Evolutionary conservation across 768 basidiomycete species (phyloP).

Genomic region (Rhodotorula babjevae): DNA sequence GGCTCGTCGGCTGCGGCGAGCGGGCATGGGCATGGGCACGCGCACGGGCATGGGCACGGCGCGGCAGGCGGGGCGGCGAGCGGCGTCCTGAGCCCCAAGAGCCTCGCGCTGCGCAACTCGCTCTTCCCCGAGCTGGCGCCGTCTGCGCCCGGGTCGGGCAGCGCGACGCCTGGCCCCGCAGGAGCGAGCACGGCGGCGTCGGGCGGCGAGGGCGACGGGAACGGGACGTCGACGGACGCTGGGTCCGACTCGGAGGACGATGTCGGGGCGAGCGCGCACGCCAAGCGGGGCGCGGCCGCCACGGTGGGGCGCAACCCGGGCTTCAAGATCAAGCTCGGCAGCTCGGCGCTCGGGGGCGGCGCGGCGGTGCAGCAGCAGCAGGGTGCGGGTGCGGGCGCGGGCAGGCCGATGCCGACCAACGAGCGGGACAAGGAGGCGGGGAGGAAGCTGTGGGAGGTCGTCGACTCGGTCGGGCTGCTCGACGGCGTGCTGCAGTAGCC

Average conservation of each 20-base stretch:
- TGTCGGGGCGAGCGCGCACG: background rate
- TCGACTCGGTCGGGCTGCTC: constrained; percentile 29
- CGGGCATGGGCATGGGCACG: background rate
- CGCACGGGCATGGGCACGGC: background rate
- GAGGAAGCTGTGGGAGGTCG: constrained; percentile 37
- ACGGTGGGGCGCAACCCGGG: background rate
- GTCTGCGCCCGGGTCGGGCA: background rate
- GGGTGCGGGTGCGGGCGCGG: background rate
- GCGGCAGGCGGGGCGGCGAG: background rate
- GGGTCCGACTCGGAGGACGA: constrained; percentile 24
- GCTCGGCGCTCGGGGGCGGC: background rate
- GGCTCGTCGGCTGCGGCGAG: background rate
- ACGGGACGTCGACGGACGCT: constrained; percentile 27
- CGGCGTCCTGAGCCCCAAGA: constrained; percentile 14
- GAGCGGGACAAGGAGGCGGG: constrained; percentile 22
- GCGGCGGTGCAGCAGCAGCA: background rate
- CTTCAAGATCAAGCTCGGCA: constrained; percentile 31
- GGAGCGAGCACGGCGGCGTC: background rate
- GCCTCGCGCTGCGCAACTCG: constrained; percentile 30
- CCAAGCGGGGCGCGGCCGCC: background rate
- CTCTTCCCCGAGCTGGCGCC: constrained; percentile 38
- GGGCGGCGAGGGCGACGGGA: constrained; percentile 1
- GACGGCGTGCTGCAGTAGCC: constrained; percentile 26
- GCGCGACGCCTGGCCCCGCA: background rate
- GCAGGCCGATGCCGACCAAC: background rate